Conservation (phyloP, 2,329 filamentous ascomycete species). For the Claviceps maximensis region DNA sequence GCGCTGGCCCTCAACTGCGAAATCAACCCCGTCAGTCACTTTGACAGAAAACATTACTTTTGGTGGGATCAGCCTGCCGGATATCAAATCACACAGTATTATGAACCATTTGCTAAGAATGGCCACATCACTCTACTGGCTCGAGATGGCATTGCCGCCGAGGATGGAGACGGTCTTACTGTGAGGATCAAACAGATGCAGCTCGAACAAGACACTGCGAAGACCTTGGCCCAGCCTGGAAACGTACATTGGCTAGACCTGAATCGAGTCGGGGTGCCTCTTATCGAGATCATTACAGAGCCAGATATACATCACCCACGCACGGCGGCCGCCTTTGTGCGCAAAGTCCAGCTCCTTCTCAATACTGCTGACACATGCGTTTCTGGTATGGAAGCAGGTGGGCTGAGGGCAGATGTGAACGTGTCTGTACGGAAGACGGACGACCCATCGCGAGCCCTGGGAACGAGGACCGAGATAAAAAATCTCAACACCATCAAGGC, state of each 20-base stretch:
- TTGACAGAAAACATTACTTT: conserved; percentile 97
- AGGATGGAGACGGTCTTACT: conserved; percentile 55
- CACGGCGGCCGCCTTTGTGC: conserved; percentile 76
- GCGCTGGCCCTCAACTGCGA: conserved; percentile 73
- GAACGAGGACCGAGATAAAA: conserved; percentile 92
- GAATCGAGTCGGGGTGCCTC: conserved; percentile 79
- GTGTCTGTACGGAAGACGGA: conserved; percentile 63
- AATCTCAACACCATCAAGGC: conserved; percentile 92
- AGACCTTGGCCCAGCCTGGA: conserved; percentile 68
- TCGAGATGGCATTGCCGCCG: conserved; percentile 66
- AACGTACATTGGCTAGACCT: conserved; percentile 75
- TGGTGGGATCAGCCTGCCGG: conserved; percentile 96
- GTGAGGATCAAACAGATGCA: conserved; percentile 89
- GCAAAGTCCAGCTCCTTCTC: conserved; percentile 75
- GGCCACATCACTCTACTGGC: conserved; percentile 58
- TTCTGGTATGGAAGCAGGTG: conserved; percentile 85
- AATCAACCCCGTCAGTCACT: conserved; percentile 64
- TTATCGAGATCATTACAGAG: conserved; percentile 90
- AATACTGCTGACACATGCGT: conserved; percentile 74
- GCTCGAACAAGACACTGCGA: conserved; percentile 95
- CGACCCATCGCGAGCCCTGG: conserved; percentile 38
- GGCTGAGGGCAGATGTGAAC: conserved; percentile 86
- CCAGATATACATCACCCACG: conserved; percentile 79
- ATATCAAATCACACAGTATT: conserved; percentile 97
- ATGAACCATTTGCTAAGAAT: conserved; percentile 55